Evolutionary conservation across 257 asterid genomes (phyloP).

Genomic region (Apocynum venetum): DNA sequence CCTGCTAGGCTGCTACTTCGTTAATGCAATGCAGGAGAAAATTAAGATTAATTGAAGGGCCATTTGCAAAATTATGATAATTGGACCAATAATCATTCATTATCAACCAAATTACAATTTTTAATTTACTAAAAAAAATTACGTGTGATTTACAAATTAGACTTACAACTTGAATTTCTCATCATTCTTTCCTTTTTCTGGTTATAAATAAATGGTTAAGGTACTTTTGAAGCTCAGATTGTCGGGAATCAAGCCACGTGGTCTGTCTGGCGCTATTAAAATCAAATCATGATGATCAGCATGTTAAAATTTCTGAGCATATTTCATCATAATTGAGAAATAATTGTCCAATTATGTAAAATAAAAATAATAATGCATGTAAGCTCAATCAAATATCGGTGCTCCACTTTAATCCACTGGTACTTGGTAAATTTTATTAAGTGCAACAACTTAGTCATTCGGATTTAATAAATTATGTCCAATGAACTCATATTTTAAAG

Average conservation of each 20-base stretch:
- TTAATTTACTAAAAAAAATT: not conserved
- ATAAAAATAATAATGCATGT: no score
- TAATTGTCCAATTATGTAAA: constrained; percentile 14
- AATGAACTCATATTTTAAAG: no score
- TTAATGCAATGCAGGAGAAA: not conserved
- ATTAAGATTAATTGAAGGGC: not conserved
- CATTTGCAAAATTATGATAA: not conserved
- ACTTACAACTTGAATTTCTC: not conserved
- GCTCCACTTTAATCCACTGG: no score
- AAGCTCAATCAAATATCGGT: no score
- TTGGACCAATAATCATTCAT: not conserved
- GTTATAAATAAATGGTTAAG: not conserved
- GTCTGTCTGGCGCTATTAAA: constrained; percentile 39
- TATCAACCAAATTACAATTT: not conserved
- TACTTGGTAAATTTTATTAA: no score
- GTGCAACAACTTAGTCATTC: no score
- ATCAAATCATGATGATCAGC: constrained; percentile 27
- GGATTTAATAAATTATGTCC: no score
- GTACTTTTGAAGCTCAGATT: constrained; percentile 26
- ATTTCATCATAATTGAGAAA: constrained; percentile 30
- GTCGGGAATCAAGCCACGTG: constrained; percentile 64
- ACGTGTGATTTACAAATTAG: not conserved
- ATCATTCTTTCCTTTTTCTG: not conserved
- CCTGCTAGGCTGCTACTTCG: not conserved
- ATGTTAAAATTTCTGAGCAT: constrained; percentile 27